Evolutionary conservation across 768 basidiomycete genomes (phyloP), one percentile per base, ranked within the genome.

Genomic region (Leccinum imitatum): DNA sequence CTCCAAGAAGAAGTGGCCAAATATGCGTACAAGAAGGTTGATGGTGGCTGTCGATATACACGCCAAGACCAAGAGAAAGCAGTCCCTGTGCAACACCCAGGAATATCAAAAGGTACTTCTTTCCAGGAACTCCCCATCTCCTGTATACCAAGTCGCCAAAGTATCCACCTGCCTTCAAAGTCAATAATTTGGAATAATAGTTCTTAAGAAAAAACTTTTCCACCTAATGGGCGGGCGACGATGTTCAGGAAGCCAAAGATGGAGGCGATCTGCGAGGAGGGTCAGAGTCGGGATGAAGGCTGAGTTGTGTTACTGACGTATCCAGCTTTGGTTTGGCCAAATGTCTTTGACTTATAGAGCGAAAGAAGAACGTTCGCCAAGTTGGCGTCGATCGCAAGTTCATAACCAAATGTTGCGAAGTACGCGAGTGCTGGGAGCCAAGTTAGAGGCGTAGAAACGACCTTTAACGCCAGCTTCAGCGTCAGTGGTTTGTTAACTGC

Each of bases 391-490:
- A 87, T 77, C 1, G 80, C 79, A 7, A 87, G 77, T 68, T 86
- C 85, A 50, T 79, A 77, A 0, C 85, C 85, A 63, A 86, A 86
- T 3, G 84, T 83, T 1, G 80, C 80, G 39, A 80, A 61, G 59
- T 87, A 87, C 13, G 79, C 80, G 9, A 84, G 65, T 0, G 80
- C 70, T 0, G 84, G 84, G 3, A 86, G 76, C 82, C 84, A 85
- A 1, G 84, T 85, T 13, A 82, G 60, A 1, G 81, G 81, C 57
- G 65, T 78, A 19, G 62, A 11, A 25, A 82, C 25, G 53, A 84
- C 75, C 44, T 65, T 57, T 19, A 63, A 8, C 14, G 77, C 75
- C 2, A 70, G 59, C 35, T 67, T 62, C 39, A 63, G 23, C 2
- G 82, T 81, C 19, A 83, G 69, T 31, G 75, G 66, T 62, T 83